Base-by-base conservation (phyloP, 139 green algal genomes). In the Coelastrella sp. region DNA sequence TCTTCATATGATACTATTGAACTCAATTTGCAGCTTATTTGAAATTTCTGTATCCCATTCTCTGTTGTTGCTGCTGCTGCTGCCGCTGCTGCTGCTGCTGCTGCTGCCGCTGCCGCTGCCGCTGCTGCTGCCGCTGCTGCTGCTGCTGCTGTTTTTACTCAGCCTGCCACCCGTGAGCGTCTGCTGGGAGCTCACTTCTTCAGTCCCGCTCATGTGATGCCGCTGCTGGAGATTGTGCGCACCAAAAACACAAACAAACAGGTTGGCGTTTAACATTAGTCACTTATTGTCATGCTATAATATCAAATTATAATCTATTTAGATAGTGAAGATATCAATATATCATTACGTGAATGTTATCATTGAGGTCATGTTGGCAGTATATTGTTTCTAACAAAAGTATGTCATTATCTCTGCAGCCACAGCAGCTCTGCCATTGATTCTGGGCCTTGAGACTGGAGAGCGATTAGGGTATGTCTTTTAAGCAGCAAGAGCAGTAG, bases 191-290 rank as follows among this genome's bases (percentile, higher is more conserved):
- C 97, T 7, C 97, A 99, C 94, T 99, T 99, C 87, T 99, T 99
- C 96, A 97, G 90, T 82, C 98, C 98, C 17, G 98, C 98, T 17
- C 98, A 99, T 94, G 90, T 99, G 89, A 99, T 99, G 98, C 98
- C 97, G 59, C 96, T 99, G 91, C 95, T 99, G 91, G 98, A 99
- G 95, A 99, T 99, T 88, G 97, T 99, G 87, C 94, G 96, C 78
- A 98, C 97, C 0, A 74, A 96, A 68, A 88, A 95, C 25, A 99
- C 98, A 27, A 96, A 95, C 85, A 88, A 93, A 63, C 97, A 99
- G 95, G 96, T 97, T 63, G 4, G 88, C 4, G 17, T 7, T 4
- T 5, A 17, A 17, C 63, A 72, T 14, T 22, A 72, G 15, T 17
- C 63, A 4, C 63, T 22, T 49, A 49, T 80, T 35, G 73, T 57